Conservation (phyloP, 169 alveolate species). For the Plasmodium malariae region DNA sequence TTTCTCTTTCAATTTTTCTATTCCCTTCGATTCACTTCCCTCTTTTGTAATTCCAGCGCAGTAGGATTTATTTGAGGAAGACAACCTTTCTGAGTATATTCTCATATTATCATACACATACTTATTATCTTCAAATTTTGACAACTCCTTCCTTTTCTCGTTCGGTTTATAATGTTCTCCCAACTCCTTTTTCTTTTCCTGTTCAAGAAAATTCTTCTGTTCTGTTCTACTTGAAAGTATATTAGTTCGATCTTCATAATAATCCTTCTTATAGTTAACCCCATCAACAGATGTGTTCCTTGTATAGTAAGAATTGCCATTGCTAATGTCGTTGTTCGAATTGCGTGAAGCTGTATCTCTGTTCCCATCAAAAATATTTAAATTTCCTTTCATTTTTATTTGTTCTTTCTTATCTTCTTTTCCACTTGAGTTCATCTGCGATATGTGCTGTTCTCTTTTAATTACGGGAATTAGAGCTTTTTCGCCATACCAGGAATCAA, state of each 20-base stretch:
- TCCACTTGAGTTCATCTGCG: background rate
- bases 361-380: background rate
- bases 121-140: background rate
- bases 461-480: background rate
- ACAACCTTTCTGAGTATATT: background rate
- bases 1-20: background rate
- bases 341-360: background rate
- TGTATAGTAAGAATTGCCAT: background rate
- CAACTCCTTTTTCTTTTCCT: background rate
- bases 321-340: background rate
- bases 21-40: background rate
- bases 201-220: background rate
- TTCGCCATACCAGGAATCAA: too few species aligned
- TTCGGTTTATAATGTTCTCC: background rate
- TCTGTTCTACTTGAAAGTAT: too few species aligned
- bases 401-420: background rate
- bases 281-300: too few species aligned
- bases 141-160: background rate
- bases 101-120: background rate
- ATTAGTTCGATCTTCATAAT: too few species aligned
- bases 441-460: background rate
- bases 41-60: background rate
- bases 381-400: background rate
- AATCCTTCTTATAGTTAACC: too few species aligned
- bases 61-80: background rate